Evolutionary conservation across 306 rosid species (phyloP).

Genomic region (Betula pendula): DNA sequence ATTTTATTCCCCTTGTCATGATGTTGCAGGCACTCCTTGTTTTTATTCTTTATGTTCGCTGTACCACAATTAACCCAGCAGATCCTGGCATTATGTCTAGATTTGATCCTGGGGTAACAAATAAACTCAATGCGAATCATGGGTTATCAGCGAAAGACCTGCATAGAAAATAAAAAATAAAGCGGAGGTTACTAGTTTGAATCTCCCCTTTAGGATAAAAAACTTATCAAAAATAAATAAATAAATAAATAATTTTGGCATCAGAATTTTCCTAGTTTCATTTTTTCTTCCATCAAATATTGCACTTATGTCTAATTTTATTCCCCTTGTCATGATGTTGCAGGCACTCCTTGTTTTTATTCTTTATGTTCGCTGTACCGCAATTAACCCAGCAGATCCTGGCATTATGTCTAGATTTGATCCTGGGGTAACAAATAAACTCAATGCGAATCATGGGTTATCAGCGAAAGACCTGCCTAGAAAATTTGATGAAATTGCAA

Average conservation of each 20-base stretch:
- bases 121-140: conserved; percentile 43
- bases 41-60: conserved; percentile 87
- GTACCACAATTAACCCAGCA: conserved; percentile 97
- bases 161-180: conserved; percentile 57
- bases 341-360: conserved; percentile 93
- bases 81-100: conserved; percentile 95
- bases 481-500: conserved; percentile 53
- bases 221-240: no score
- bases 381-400: conserved; percentile 98
- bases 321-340: conserved; percentile 41
- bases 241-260: no score
- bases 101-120: conserved; percentile 51
- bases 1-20: conserved; percentile 36
- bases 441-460: conserved; percentile 45
- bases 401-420: conserved; percentile 88
- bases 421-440: conserved; percentile 39
- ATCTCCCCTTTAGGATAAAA: no score
- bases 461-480: conserved; percentile 55
- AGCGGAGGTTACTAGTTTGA: no score
- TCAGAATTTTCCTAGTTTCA: no score
- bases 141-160: conserved; percentile 54
- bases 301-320: conserved; percentile 21
- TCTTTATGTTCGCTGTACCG: conserved; percentile 92
- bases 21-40: conserved; percentile 83
- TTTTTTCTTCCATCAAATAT: no score